Evolutionary conservation across 2,329 filamentous ascomycete genomes (phyloP), one percentile per base, ranked within the genome.

Genomic region (Lachnellula subtilissima): DNA sequence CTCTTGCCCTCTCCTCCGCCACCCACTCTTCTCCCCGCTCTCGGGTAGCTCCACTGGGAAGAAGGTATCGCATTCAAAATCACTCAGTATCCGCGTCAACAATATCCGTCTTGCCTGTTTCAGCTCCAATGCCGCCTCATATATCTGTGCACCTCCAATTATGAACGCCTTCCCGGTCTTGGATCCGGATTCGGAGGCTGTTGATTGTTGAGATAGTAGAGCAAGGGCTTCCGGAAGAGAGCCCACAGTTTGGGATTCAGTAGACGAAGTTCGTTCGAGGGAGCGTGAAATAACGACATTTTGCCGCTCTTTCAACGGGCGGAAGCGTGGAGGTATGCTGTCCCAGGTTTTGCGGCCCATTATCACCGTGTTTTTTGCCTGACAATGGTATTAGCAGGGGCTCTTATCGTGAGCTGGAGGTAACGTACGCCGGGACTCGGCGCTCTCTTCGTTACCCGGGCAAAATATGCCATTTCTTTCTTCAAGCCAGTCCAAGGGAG

Each of bases 281-380:
- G 77, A 76, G 48, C 86, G 78, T 59, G 85, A 88, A 63, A 99
- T 78, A 62, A 97, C 83, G 42, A 97, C 83, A 72, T 96, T 97
- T 50, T 91, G 76, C 9, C 94, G 79, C 60, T 85, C 87, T 59
- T 84, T 86, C 36, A 99, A 78, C 17, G 94, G 94, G 2, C 91
- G 81, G 70, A 94, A 91, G 51, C 78, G 81, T 6, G 77, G 69
- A 2, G 94, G 93, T 58, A 99, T 93, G 61, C 86, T 91, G 52
- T 96, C 91, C 87, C 93, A 99, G 0, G 94, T 99, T 74, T 95
- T 97, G 68, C 94, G 88, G 58, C 94, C 94, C 94, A 99, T 99
- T 64, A 99, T 87, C 51, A 97, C 89, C 17, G 89, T 88, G 71
- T 92, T 93, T 5, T 43, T 52, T 42, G 43, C 52, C 65, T 67